Base-by-base conservation (phyloP, 805 yeast genomes). In the Candida jianshihensis region DNA sequence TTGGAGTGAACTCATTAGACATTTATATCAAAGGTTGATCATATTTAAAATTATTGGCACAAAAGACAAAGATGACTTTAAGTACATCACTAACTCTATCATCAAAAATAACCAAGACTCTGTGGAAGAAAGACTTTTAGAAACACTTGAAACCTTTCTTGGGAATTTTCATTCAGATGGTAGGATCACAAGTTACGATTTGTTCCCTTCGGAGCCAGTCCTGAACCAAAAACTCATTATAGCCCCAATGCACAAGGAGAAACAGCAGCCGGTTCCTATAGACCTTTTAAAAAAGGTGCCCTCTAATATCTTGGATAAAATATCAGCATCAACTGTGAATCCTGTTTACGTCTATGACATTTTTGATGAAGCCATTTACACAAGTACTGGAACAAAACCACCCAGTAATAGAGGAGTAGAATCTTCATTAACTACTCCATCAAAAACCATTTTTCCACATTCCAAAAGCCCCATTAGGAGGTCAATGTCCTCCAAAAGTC, bases 1-100 rank as follows among this genome's bases (percentile, higher is more conserved):
- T 57, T 87, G 94, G 86, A 73, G 78, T 49, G 88, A 95, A 4
- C 56, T 85, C 14, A 78, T 84, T 18, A 64, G 95, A 26, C 70
- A 81, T 4, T 82, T 78, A 49, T 86, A 78, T 54, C 64, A 73
- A 33, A 64, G 88, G 28, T 63, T 86, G 17, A 40, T 86, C 14
- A 67, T 84, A 33, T 86, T 90, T 82, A 71, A 85, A 43, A 56
- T 80, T 30, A 56, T 61, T 53, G 63, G 79, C 7, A n/a, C 30
- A 6, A 22, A 25, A 7, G 12, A 15, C 18, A 14, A 14, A 6
- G 15, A 26, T 14, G 29, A 26, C 11, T 26, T 14, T 14, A 26
- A 15, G 18, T 8, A 9, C 14, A 26, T 13, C 7, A 13, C 12
- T 10, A 26, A 8, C 29, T 9, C 29, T 16, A 13, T 17, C 13